Base-by-base conservation (phyloP, 2,329 filamentous ascomycete species). In the Mycocentrospora acerina region DNA sequence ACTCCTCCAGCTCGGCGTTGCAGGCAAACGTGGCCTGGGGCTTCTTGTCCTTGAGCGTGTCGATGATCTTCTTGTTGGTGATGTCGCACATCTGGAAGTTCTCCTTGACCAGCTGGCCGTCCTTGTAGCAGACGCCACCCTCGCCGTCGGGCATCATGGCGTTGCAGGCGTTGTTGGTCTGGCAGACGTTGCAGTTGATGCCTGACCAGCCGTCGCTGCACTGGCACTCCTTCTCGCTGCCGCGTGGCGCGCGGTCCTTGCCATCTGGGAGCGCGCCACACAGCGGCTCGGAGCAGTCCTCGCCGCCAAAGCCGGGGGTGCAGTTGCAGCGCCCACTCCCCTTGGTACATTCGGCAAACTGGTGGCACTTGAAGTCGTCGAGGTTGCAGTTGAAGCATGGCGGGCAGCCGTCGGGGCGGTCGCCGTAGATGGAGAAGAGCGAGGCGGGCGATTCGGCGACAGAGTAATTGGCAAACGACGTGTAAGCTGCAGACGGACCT, bases 51-150 rank as follows among this genome's bases (percentile, higher is more conserved):
- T 90, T 87, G 32, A 98, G 78, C 61, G 91, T 83, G 46, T 90
- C 83, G 38, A 91, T 76, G 60, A 98, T 98, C 74, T 95, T 93
- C 67, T 82, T 81, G 72, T 98, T 98, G 39, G 90, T 97, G 51
- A 98, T 93, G 67, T 94, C 88, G 71, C 93, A 98, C 73, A 95
- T 93, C 71, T 98, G 94, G 71, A 90, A 91, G 73, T 97, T 98
- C 70, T 94, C 83, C 57, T 93, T 90, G 48, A 97, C 85, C 9
- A 94, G 85, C 53, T 95, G 82, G 30, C 91, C 91, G 53, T 91
- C 85, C 60, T 88, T 85, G 66, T 96, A 97, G 72, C 93, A 98
- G 9, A 95, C 83, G 22, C 90, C 93, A 30, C 85, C 89, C 45
- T 88, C 80, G 3, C 80, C 80, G 11, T 85, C 82, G 4, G 88